Conservation (phyloP, 2,329 filamentous ascomycete genomes). For the Pyrenophora graminea region DNA sequence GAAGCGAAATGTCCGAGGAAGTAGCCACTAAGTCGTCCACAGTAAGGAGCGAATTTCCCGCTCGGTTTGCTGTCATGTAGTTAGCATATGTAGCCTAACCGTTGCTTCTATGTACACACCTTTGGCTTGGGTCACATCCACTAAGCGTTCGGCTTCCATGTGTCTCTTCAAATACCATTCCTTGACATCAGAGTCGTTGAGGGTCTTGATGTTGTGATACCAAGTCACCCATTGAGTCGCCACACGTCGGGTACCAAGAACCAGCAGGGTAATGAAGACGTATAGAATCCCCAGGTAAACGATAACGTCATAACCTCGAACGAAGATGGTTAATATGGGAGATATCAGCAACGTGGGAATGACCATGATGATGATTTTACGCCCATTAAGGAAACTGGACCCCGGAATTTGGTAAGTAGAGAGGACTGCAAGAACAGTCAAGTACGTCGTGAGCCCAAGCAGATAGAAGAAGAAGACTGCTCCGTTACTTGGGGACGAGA, state of each 20-base stretch:
- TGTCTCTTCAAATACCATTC: conserved; percentile 53
- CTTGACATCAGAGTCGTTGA: conserved; percentile 57
- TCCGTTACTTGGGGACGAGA: conserved; percentile 51
- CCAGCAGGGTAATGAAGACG: conserved; percentile 56
- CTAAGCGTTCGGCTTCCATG: conserved; percentile 17
- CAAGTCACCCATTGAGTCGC: conserved; percentile 64
- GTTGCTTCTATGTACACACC: conserved; percentile 15
- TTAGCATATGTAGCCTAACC: conserved; percentile 2
- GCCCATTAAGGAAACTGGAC: conserved; percentile 61
- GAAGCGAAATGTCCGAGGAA: conserved; percentile 38
- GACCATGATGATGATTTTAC: conserved; percentile 59
- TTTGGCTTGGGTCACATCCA: not conserved
- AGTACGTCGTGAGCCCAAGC: conserved; percentile 61
- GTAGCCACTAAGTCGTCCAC: conserved; percentile 32
- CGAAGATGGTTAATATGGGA: conserved; percentile 60
- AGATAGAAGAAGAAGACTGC: conserved; percentile 65
- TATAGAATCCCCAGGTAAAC: conserved; percentile 62
- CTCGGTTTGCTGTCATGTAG: conserved; percentile 16
- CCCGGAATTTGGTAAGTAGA: conserved; percentile 55
- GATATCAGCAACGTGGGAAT: conserved; percentile 62
- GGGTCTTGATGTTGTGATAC: conserved; percentile 56
- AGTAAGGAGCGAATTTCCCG: conserved; percentile 31
- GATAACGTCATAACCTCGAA: conserved; percentile 57
- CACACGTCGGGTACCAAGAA: conserved; percentile 59
- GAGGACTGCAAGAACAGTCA: conserved; percentile 59